These are phyloP conservation scores for Zymoseptoria crescenta DNA, from an alignment of 2,329 filamentous ascomycete genomes.

Conservation along the genomic window DNA sequence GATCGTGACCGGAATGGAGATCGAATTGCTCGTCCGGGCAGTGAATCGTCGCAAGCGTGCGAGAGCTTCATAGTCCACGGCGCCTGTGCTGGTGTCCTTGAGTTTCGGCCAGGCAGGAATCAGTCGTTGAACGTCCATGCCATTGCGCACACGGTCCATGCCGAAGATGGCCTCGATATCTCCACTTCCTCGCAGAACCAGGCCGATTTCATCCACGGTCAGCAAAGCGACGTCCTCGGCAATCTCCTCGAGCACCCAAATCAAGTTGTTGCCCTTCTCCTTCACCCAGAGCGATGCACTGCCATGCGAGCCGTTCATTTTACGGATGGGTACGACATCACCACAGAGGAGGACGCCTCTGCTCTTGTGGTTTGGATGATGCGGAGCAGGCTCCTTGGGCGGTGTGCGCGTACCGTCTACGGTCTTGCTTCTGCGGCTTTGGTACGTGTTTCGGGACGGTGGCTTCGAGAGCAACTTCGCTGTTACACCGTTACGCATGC, in stretches of 20 bases:
- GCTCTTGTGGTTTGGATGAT: conserved; percentile 68
- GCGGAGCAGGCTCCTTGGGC: conserved; percentile 38
- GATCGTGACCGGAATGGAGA: conserved; percentile 78
- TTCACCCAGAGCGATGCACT: conserved; percentile 98
- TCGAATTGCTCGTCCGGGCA: conserved; percentile 65
- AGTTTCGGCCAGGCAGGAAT: conserved; percentile 76
- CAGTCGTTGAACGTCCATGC: conserved; percentile 67
- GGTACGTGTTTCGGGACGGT: conserved; percentile 47
- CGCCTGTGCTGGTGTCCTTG: conserved; percentile 61
- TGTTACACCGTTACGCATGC: conserved; percentile 77
- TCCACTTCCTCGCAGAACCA: conserved; percentile 63
- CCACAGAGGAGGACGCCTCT: conserved; percentile 87
- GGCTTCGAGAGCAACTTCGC: conserved; percentile 83
- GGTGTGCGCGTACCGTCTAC: conserved; percentile 50
- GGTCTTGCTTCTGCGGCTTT: conserved; percentile 55
- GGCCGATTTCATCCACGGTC: conserved; percentile 67
- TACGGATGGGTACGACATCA: conserved; percentile 96
- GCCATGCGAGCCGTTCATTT: conserved; percentile 83
- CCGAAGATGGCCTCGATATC: conserved; percentile 84
- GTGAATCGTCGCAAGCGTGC: conserved; percentile 71
- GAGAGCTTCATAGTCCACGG: conserved; percentile 71
- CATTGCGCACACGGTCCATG: conserved; percentile 55
- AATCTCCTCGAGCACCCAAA: conserved; percentile 98
- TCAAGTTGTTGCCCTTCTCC: conserved; percentile 85
- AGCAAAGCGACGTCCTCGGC: conserved; percentile 83